Base-by-base conservation (phyloP, 192 early-diverging fungal genomes). In the Pilobolus umbonatus region DNA sequence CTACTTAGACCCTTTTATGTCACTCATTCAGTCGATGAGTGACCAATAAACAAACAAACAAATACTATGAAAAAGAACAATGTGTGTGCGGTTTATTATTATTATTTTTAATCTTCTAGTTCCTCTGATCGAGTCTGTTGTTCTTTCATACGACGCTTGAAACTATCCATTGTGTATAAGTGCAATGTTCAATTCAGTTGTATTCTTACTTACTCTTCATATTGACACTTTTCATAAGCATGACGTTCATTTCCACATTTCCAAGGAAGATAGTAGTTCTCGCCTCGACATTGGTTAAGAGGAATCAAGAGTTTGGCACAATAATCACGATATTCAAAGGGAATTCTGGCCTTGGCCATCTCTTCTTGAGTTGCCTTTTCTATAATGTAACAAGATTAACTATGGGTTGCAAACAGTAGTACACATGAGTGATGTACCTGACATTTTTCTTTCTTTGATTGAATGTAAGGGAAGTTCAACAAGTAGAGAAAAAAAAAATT, bases 151-250 rank as follows among this genome's bases (percentile, higher is more conserved):
- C 71, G 64, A 43, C 65, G 65, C 53, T 67, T 73, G 50, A 64
- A 73, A 39, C 71, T 73, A 57, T 19, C 35, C 25, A 21, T 26
- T 26, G 28, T 11, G 17, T 10, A 61, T 40, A 45, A 28, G 25
- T 7, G n/a, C 44, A 52, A 17, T 15, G 9, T 34, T 46, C n/a
- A 10, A 35, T 30, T 39, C 0, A 60, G 15, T 45, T 5, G 25
- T 11, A 28, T 28, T 19, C 34, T 38, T 57, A 71, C 81, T 70
- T 73, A 83, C 81, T 98, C 95, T 57, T 94, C 89, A 74, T 95
- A 96, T 81, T 94, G 90, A 75, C 95, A 98, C 67, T 96, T 93
- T 69, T 91, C 88, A 72, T 91, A 98, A 47, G 78, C 76, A 44
- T 94, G 87, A 53, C 88, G 74, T 73, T 95, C 92, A 47, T 86